A percentile compares a stretch with the other conserved stretches of the same genome.
Evolutionary conservation across 225 moss, liverwort and hornwort genomes (phyloP).

Genomic region (Takakia lepidozioides): DNA sequence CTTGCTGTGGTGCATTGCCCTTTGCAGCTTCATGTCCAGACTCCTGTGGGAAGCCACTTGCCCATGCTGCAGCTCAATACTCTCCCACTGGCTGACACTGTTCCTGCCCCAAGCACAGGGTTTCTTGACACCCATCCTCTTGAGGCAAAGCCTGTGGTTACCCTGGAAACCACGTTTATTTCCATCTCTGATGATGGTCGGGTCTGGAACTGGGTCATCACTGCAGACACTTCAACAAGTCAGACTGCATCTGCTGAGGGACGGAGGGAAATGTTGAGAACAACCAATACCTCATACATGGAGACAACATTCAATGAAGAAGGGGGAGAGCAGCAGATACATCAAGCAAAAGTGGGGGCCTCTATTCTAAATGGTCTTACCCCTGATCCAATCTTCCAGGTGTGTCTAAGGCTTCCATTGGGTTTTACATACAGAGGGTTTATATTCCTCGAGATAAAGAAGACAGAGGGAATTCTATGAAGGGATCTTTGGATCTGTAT

Average conservation of each 20-base stretch:
- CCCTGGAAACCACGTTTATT: constrained; percentile 60
- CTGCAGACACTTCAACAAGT: constrained; percentile 31
- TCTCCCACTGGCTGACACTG: constrained; percentile 40
- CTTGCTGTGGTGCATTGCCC: constrained; percentile 90
- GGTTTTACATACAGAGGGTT: no score
- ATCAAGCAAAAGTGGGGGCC: no score
- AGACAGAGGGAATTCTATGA: no score
- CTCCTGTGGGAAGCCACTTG: constrained; percentile 19
- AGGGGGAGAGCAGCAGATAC: constrained; percentile 10
- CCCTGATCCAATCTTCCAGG: constrained; percentile 62
- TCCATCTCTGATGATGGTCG: constrained; percentile 90
- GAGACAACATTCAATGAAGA: constrained; percentile 28
- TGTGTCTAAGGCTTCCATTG: constrained; percentile 21
- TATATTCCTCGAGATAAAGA: no score
- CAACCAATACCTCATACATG: constrained; percentile 12
- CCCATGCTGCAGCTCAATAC: constrained; percentile 51
- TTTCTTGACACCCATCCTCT: constrained; percentile 11
- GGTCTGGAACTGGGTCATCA: constrained; percentile 87
- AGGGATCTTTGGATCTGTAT: no score
- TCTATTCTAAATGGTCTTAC: constrained; percentile 27
- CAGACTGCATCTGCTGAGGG: constrained; percentile 19
- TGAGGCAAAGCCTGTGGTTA: constrained; percentile 14
- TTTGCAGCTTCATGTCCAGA: constrained; percentile 79
- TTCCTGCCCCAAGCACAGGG: constrained; percentile 23
- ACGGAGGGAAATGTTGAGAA: constrained; percentile 5